Percentiles rank a stretch among this genome's conserved stretches.
Conservation (phyloP, 257 asterid genomes). For the Nicotiana tomentosiformis region DNA sequence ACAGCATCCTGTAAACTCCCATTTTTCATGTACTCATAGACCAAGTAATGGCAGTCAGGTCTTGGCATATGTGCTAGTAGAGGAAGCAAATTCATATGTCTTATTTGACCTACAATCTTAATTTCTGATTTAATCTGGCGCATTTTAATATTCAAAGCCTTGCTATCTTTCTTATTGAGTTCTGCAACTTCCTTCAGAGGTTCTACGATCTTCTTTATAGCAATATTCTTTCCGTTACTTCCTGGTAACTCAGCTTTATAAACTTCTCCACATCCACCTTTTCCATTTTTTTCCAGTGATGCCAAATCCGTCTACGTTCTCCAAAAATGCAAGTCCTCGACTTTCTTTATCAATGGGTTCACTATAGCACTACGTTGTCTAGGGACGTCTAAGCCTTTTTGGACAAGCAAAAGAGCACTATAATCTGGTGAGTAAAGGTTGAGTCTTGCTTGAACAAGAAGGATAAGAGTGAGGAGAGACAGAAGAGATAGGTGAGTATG, state of each 20-base stretch:
- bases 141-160: constrained; percentile 55
- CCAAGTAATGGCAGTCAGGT: too few species aligned
- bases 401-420: constrained; percentile 43
- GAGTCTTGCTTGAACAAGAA: constrained; percentile 41
- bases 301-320: constrained; percentile 60
- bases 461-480: constrained; percentile 24
- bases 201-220: constrained; percentile 65
- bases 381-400: constrained; percentile 34
- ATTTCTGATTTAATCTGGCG: constrained; percentile 78
- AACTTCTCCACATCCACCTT: constrained; percentile 70
- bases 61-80: constrained; percentile 3
- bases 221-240: constrained; percentile 58
- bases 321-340: constrained; percentile 76
- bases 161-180: constrained; percentile 59
- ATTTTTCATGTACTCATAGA: too few species aligned
- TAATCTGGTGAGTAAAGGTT: constrained; percentile 45
- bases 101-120: constrained; percentile 72
- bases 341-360: constrained; percentile 61
- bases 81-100: constrained; percentile 71
- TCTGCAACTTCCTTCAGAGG: constrained; percentile 48
- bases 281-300: constrained; percentile 17
- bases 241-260: constrained; percentile 69
- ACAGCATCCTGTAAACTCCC: too few species aligned
- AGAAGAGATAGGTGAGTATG: constrained; percentile 29
- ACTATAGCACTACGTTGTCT: constrained; percentile 9